Base-by-base conservation (phyloP, 179 eudicot species). In the Dionaea muscipula region DNA sequence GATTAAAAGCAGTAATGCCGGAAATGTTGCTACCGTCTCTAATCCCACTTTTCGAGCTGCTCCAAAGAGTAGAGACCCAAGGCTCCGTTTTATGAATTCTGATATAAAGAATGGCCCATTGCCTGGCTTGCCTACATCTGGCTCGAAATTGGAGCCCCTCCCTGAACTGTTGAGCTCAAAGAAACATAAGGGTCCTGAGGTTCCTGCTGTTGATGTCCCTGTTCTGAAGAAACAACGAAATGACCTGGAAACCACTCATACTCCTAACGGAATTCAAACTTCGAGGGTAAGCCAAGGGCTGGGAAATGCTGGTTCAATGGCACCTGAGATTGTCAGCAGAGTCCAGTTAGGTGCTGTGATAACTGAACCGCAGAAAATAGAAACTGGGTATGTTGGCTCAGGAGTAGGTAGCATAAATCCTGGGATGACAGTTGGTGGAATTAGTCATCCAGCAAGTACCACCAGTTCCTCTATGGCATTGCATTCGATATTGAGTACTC, bases 41-140 rank as follows among this genome's bases (percentile, higher is more conserved):
- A 68, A 55, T 62, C 62, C 77, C 47, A 38, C 59, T 14, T 47
- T 49, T 18, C 74, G 75, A 41, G 59, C 51, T 40, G 16, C 81
- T 40, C 78, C 61, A 16, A 93, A 68, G 81, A 84, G 85, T 52
- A 77, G 95, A 64, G 99, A 93, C 68, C 99, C 99, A 26, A 82
- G 99, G 65, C 86, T 88, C 57, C 72, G 90, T 23, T 68, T 69
- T 65, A 70, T 75, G 51, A 78, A 73, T 58, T 43, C 67, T 55
- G 76, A 66, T 64, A 46, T 51, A 25, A 69, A 68, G 28, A 65
- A 66, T 53, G 56, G 61, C 22, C 62, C 69, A 4, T 53, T 72
- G 13, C 76, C 77, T 37, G 7, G 61, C 37, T 55, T 51, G 2
- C 50, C 75, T 35, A 50, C 35, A 20, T 44, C 66, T 38, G 69